Evolutionary conservation across 2,329 filamentous ascomycete genomes (phyloP), one percentile per base, ranked within the genome.

Genomic region (Aspergillus sp.): DNA sequence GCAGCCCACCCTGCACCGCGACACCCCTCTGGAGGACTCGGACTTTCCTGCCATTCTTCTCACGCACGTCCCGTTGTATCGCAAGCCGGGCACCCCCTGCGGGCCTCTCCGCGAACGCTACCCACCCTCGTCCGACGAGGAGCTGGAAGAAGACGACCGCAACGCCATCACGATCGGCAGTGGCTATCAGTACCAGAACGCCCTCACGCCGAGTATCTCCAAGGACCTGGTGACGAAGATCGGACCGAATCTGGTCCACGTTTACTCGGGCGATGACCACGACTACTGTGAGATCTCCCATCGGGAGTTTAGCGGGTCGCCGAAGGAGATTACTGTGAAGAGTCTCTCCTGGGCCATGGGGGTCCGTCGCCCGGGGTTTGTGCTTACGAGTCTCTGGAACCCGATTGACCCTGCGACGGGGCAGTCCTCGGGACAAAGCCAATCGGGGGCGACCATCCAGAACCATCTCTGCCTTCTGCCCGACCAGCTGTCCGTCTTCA

Each of bases 181-280:
- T 14, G 94, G 94, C 13, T 97, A 97, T 66, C 94, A 99, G 70
- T 99, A 99, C 67, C 93, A 97, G 70, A 99, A 97, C 63, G 93
- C 97, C 2, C 82, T 99, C 21, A 88, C 82, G 47, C 84, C 87
- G 46, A 80, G 83, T 2, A 85, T 97, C 60, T 94, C 92, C 0
- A 80, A 85, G 43, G 85, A 86, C 47, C 77, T 99, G 34, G 77
- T 96, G 40, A 81, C 87, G 54, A 89, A 86, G 58, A 79, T 96
- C 31, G 91, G 91, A 0, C 65, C 71, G 31, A 89, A 94, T 56
- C 84, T 97, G 11, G 80, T 84, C 3, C 88, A 94, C 59, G 88
- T 92, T 41, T 99, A 97, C 67, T 96, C 91, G 0, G 94, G 94
- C 10, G 94, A 99, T 64, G 94, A 99, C 67, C 94, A 99, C 75